phyloP scores from a whole-genome alignment of 768 basidiomycete species.

The Holtermanniella nyarrowii region DNA sequence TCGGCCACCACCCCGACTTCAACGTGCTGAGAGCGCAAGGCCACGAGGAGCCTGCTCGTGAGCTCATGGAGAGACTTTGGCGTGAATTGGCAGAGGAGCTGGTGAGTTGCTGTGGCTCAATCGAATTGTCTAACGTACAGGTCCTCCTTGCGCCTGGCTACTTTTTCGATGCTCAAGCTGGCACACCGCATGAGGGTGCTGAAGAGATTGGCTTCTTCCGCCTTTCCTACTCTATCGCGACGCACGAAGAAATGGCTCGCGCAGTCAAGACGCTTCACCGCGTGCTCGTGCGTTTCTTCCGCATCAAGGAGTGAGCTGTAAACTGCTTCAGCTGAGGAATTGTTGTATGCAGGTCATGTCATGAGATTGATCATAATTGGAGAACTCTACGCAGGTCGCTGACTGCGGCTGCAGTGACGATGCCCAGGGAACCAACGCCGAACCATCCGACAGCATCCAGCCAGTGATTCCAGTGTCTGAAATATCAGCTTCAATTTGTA shows the following conservation, averaged over 20 bases:
- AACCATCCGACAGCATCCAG: background rate
- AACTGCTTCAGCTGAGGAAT: background rate
- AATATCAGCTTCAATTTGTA: background rate
- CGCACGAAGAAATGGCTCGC: slow-evolving; percentile 30
- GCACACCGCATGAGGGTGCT: slow-evolving; percentile 22
- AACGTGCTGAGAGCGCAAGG: slow-evolving; percentile 17
- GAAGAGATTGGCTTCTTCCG: slow-evolving; percentile 39
- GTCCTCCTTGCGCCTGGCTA: slow-evolving; percentile 58
- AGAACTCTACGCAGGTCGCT: background rate
- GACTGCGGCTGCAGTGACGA: background rate
- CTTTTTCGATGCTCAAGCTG: slow-evolving; percentile 39
- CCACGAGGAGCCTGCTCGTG: slow-evolving; percentile 39
- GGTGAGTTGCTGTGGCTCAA: slow-evolving; percentile 5
- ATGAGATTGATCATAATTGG: background rate
- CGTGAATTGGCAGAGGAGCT: slow-evolving; percentile 44
- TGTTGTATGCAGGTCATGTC: background rate
- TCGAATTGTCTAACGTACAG: slow-evolving; percentile 13
- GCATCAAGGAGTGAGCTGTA: background rate
- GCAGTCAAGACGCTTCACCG: slow-evolving; percentile 30
- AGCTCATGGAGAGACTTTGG: slow-evolving; percentile 53
- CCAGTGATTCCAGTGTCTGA: background rate
- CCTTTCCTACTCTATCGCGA: slow-evolving; percentile 39
- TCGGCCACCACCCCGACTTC: slow-evolving; percentile 51
- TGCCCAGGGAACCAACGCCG: background rate
- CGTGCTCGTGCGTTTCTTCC: slow-evolving; percentile 34